Percentiles rank a stretch among this genome's conserved stretches.
phyloP scores from a whole-genome alignment of 148 eudicot genomes.

The Hydrangea macrophylla region DNA sequence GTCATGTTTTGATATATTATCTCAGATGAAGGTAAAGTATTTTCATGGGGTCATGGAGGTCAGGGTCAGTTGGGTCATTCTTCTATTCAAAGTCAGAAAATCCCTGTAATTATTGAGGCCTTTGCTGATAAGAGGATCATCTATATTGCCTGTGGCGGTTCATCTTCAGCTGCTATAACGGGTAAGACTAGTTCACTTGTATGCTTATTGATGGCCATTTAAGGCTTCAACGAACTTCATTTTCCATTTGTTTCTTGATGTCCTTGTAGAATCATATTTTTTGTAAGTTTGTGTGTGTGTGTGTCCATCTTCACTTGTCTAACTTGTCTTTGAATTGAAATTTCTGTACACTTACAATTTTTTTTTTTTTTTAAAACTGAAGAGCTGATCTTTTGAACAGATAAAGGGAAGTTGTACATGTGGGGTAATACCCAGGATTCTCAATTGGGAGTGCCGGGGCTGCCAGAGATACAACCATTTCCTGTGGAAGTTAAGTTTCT shows the following conservation, averaged over 20 bases:
- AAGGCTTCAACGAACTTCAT: background rate
- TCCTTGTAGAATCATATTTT: background rate
- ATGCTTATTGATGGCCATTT: background rate
- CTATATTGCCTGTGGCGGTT: conserved; percentile 87
- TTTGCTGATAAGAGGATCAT: conserved; percentile 61
- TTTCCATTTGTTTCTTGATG: background rate
- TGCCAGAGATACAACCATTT: conserved; percentile 69
- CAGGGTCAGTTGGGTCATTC: conserved; percentile 92
- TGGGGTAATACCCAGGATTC: conserved; percentile 88
- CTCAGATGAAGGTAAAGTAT: conserved; percentile 72
- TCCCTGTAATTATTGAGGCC: conserved; percentile 64
- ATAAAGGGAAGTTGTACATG: conserved; percentile 78
- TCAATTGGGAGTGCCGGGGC: conserved; percentile 89
- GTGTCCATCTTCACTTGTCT: background rate
- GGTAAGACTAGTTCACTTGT: conserved; percentile 33
- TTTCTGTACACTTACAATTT: background rate
- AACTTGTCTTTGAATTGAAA: background rate
- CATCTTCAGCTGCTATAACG: conserved; percentile 89
- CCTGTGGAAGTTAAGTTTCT: conserved; percentile 88
- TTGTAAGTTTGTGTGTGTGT: background rate
- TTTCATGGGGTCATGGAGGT: conserved; percentile 99
- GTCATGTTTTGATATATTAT: conserved; percentile 9
- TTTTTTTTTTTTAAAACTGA: background rate
- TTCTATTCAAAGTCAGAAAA: conserved; percentile 64
- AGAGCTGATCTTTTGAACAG: conserved; percentile 35